phyloP scores from a whole-genome alignment of 1,284 basidiomycete genomes.

The Volvariella surrecta region DNA sequence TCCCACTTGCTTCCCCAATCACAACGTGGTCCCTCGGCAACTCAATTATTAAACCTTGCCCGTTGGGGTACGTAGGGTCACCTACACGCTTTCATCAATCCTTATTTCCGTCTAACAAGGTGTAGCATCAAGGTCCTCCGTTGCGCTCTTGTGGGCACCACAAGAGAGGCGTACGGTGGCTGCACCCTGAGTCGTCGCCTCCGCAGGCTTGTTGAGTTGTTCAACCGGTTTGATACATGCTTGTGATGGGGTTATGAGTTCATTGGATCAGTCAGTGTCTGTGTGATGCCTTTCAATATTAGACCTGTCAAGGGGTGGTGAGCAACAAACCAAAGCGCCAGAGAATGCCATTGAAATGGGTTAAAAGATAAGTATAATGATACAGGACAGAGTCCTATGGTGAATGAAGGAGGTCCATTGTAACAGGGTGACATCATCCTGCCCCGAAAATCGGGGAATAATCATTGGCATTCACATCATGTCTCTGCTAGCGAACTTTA shows the following conservation, averaged over 20 bases:
- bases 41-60: no score
- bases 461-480: no score
- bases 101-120: constrained; percentile 75
- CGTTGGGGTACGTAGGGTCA: background rate
- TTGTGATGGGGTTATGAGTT: constrained; percentile 96
- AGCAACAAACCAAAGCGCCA: constrained; percentile 66
- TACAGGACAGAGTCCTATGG: background rate
- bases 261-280: constrained; percentile 92
- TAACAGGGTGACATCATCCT: background rate
- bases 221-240: constrained; percentile 97
- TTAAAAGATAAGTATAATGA: background rate
- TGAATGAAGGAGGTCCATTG: no score
- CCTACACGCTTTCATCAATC: constrained; percentile 52
- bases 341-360: constrained; percentile 71
- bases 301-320: constrained; percentile 2
- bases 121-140: background rate
- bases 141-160: background rate
- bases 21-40: no score
- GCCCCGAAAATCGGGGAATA: no score
- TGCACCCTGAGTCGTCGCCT: constrained; percentile 39
- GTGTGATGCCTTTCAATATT: no score
- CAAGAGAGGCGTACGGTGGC: constrained; percentile 39
- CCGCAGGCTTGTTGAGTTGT: constrained; percentile 40
- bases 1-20: constrained; percentile 15
- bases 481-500: no score